These are phyloP conservation scores for Aspergillus clavatus DNA, from an alignment of 2,329 filamentous ascomycete genomes.

Conservation along the genomic window DNA sequence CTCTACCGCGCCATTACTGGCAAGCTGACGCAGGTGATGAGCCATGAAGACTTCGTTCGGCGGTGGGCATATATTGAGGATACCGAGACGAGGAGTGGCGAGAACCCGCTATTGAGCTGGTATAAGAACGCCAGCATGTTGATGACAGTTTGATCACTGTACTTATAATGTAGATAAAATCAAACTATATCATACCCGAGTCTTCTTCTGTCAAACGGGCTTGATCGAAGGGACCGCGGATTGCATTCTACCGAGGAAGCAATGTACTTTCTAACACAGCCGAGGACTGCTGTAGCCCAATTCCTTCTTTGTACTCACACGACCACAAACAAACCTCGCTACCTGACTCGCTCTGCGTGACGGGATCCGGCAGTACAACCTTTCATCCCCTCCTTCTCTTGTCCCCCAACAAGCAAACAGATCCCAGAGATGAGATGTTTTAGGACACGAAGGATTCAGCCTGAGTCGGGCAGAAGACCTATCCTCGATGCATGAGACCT, in stretches of 20 bases:
- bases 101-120: constrained; percentile 88
- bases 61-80: constrained; percentile 88
- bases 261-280: too few relatives aligned
- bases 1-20: constrained; percentile 92
- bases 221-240: too few relatives aligned
- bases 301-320: neutral
- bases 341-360: neutral
- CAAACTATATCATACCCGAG: neutral
- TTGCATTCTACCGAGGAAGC: too few relatives aligned
- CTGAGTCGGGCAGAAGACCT: neutral
- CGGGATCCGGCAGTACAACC: neutral
- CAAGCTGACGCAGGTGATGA: constrained; percentile 76
- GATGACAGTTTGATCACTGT: constrained; percentile 62
- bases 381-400: neutral
- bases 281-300: too few relatives aligned
- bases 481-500: neutral
- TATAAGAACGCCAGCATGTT: constrained; percentile 94
- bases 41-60: constrained; percentile 85
- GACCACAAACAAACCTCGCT: neutral
- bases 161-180: neutral
- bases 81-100: constrained; percentile 80
- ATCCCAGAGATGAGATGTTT: neutral
- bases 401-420: neutral
- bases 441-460: too few relatives aligned
- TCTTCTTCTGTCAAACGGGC: constrained; percentile 5